Evolutionary conservation across 441 rosid genomes (phyloP), one percentile per base, ranked within the genome.

Genomic region (Daphne laureola): DNA sequence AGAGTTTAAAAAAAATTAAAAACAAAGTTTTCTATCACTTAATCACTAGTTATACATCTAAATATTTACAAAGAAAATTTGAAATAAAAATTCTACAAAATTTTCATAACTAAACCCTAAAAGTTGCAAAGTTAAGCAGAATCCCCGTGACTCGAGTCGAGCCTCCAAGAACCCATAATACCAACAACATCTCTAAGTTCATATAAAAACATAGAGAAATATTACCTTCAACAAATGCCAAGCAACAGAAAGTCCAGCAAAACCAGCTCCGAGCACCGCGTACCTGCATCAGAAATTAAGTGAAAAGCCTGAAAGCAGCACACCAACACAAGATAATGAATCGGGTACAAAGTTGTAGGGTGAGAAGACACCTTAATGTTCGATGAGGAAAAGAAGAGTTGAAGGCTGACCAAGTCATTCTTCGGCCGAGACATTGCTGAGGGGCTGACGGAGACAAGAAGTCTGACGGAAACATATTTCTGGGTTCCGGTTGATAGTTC

Each of bases 221-320:
- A 42, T 49, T 51, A 85, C 95, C 84, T 75, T 81, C 47, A 91
- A 73, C 52, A 86, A 67, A 78, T 92, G 87, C 87, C 91, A 92
- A 49, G 79, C 83, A 43, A 86, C 91, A 26, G 98, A 92, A 54
- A 91, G 76, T 17, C 98, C 96, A 50, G 98, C 96, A 59, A 92
- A 88, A 67, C 98, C 96, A 52, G 95, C 96, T 58, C 98, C 98
- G 15, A 91, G 89, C 61, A 92, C 95, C 5, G 98, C 98, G 59
- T 68, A 87, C 69, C 96, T 90, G 67, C 52, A 60, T 12, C 31
- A 12, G 46, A 49, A 42, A 18, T 27, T 23, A 55, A 51, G n/a
- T 9, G 2, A 27, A 12, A 1, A 51, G 21, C 17, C 13, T 50
- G 14, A 41, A 36, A 54, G 21, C 18, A 35, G 26, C 14, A 18